Conservation (phyloP, 768 basidiomycete genomes). For the Coprinopsis strossmayeri region DNA sequence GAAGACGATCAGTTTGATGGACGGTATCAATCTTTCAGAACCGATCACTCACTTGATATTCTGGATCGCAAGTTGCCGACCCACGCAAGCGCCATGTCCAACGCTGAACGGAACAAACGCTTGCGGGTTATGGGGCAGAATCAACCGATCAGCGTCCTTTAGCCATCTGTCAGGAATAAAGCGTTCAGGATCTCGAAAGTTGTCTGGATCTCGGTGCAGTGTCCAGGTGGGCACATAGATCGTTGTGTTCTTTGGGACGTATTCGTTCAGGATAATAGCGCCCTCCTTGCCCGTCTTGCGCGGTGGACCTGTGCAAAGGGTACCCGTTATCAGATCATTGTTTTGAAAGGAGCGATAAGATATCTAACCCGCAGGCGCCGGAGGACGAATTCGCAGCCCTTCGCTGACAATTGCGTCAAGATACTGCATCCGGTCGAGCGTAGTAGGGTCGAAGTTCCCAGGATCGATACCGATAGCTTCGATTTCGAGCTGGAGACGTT, state of each 20-base stretch:
- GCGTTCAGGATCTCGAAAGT: constrained; percentile 1
- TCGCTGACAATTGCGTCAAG: constrained; percentile 3
- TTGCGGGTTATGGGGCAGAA: neutral
- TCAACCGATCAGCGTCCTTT: neutral
- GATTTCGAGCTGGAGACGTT: neutral
- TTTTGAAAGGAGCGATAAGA: neutral
- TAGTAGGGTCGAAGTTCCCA: neutral
- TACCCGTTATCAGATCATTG: no score
- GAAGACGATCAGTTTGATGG: neutral
- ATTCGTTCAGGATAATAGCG: neutral
- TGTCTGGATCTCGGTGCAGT: constrained; percentile 1
- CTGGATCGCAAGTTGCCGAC: neutral
- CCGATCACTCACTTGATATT: neutral
- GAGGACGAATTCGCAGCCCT: constrained; percentile 1
- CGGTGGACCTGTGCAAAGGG: neutral
- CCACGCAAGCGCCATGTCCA: neutral
- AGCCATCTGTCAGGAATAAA: constrained; percentile 6
- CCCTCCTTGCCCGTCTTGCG: neutral
- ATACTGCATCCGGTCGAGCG: neutral
- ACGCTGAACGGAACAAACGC: constrained; percentile 3
- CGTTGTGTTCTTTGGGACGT: neutral
- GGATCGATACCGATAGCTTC: neutral
- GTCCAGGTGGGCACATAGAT: constrained; percentile 1
- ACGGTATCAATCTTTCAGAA: neutral
- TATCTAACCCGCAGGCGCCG: neutral